Conservation (phyloP, 2,329 filamentous ascomycete species). For the Fusarium xylarioides region DNA sequence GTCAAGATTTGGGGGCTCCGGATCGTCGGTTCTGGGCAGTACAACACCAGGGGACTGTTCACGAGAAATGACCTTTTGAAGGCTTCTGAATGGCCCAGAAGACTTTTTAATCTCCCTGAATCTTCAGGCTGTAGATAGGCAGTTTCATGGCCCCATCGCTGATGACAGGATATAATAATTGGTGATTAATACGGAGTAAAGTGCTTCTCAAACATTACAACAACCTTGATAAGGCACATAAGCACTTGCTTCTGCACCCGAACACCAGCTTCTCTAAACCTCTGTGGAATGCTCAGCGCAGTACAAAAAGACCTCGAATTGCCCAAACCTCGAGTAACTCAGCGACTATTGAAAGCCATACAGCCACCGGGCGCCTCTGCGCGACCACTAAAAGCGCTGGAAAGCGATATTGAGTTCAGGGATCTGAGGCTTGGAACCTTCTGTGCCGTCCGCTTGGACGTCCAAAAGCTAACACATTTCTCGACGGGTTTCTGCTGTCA, state of each 20-base stretch:
- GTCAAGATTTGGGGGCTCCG: slow-evolving; percentile 12
- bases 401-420: slow-evolving; percentile 1
- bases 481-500: neutral
- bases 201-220: neutral
- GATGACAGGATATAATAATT: neutral
- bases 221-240: neutral
- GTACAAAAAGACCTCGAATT: neutral
- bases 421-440: neutral
- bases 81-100: neutral
- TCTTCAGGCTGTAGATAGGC: neutral
- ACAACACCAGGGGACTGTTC: neutral
- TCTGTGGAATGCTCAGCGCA: slow-evolving; percentile 17
- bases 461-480: neutral
- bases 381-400: slow-evolving; percentile 9
- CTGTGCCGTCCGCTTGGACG: neutral
- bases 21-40: neutral
- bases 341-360: slow-evolving; percentile 22
- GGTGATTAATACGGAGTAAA: neutral
- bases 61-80: neutral
- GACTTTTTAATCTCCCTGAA: neutral
- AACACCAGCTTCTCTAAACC: neutral
- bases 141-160: neutral
- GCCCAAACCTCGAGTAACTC: neutral
- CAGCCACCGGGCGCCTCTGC: slow-evolving; percentile 6
- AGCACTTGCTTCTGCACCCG: slow-evolving; percentile 12